phyloP scores from a whole-genome alignment of 2,329 filamentous ascomycete genomes.

The Colletotrichum truncatum region DNA sequence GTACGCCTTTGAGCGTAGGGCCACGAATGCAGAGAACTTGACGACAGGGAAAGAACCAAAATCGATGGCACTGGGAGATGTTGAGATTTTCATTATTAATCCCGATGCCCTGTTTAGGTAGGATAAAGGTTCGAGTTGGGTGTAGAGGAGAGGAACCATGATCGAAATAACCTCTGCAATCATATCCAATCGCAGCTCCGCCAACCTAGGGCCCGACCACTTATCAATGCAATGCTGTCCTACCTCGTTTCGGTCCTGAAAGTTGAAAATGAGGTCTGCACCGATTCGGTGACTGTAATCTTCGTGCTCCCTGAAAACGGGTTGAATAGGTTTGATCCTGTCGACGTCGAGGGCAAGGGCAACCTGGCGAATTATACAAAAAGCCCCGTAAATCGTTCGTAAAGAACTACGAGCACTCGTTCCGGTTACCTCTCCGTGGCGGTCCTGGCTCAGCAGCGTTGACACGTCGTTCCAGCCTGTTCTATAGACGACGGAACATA shows the following conservation, averaged over 20 bases:
- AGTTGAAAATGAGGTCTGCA: too few species aligned
- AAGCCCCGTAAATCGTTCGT: background rate
- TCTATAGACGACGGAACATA: background rate
- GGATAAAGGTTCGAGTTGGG: background rate
- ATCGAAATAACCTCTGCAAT: background rate
- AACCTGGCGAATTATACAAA: background rate
- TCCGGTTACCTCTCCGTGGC: background rate
- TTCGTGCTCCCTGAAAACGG: too few species aligned
- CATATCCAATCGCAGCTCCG: background rate
- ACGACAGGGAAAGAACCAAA: background rate
- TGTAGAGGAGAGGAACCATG: background rate
- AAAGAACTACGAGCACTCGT: background rate
- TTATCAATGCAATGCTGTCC: too few species aligned
- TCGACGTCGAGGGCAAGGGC: background rate
- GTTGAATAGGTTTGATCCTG: too few species aligned
- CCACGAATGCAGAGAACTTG: background rate
- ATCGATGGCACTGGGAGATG: background rate
- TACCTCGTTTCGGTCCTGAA: too few species aligned
- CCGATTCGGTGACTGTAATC: too few species aligned
- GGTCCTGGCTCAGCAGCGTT: background rate
- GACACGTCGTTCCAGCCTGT: background rate
- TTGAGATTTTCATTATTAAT: background rate
- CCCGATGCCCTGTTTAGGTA: background rate
- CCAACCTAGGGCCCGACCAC: too few species aligned
- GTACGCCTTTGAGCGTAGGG: background rate